These are phyloP conservation scores for Cinnamomum chago DNA, from an alignment of 164 flowering plant species.

Conservation along the genomic window DNA sequence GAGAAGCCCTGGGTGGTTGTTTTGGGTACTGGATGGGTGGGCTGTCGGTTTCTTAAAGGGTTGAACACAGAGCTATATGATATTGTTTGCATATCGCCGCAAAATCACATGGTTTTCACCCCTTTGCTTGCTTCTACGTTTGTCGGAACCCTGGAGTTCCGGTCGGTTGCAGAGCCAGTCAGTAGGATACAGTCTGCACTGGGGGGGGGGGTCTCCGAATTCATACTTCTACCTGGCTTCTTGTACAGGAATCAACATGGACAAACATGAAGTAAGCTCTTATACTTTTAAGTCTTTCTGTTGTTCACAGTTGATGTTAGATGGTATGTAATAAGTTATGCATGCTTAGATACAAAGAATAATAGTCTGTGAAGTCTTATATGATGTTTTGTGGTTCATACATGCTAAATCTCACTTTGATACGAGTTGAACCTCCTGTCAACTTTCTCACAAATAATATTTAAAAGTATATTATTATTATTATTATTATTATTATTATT, in stretches of 20 bases:
- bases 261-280: constrained; percentile 68
- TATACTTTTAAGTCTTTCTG: background rate
- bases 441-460: no score
- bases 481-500: no score
- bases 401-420: no score
- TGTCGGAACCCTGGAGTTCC: constrained; percentile 85
- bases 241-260: constrained; percentile 53
- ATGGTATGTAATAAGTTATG: no score
- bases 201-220: constrained; percentile 51
- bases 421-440: no score
- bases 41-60: constrained; percentile 82
- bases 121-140: constrained; percentile 92
- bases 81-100: constrained; percentile 78
- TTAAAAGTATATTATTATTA: no score
- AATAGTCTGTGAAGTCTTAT: no score
- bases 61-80: constrained; percentile 66
- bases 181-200: constrained; percentile 65
- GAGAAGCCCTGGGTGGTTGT: constrained; percentile 88
- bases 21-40: constrained; percentile 87
- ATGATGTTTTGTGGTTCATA: no score
- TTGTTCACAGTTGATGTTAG: background rate
- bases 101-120: constrained; percentile 95
- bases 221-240: constrained; percentile 72
- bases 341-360: no score
- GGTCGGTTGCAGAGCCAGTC: constrained; percentile 87